A percentile compares a stretch with the other conserved stretches of the same genome.
Conservation (phyloP, 805 yeast species). For the Metschnikowia henanensis region DNA sequence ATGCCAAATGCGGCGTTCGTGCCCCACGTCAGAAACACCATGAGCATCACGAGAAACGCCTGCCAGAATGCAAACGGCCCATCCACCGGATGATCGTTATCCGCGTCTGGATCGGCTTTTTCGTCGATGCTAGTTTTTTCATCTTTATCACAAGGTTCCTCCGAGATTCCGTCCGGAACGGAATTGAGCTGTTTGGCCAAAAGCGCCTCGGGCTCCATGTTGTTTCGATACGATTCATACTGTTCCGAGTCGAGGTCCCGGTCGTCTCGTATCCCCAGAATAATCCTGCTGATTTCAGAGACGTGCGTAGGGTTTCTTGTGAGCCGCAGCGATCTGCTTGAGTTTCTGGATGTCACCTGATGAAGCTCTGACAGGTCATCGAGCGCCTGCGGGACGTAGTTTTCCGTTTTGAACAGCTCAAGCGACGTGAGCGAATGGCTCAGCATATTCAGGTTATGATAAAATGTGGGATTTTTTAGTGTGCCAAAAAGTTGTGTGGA, state of each 20-base stretch:
- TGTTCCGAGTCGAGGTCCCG: conserved; percentile 16
- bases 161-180: background rate
- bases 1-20: conserved; percentile 59
- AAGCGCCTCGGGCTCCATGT: conserved; percentile 15
- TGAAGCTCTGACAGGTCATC: conserved; percentile 3
- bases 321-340: conserved; percentile 8
- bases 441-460: conserved; percentile 10
- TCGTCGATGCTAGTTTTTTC: background rate
- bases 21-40: conserved; percentile 54
- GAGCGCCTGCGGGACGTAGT: conserved; percentile 10
- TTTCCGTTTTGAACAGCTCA: conserved; percentile 10
- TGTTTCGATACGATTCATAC: conserved; percentile 11
- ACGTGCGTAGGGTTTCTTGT: conserved; percentile 13
- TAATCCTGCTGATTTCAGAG: conserved; percentile 17
- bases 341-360: conserved; percentile 5
- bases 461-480: too few species aligned
- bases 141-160: background rate
- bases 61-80: conserved; percentile 22
- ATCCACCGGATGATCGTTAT: conserved; percentile 18
- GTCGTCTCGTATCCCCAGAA: conserved; percentile 19
- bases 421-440: conserved; percentile 5
- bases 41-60: conserved; percentile 33
- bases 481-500: too few species aligned
- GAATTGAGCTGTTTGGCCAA: conserved; percentile 10
- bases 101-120: background rate